These are phyloP conservation scores for Ampelomyces quisqualis DNA, from an alignment of 2,329 filamentous ascomycete genomes.

Conservation along the genomic window DNA sequence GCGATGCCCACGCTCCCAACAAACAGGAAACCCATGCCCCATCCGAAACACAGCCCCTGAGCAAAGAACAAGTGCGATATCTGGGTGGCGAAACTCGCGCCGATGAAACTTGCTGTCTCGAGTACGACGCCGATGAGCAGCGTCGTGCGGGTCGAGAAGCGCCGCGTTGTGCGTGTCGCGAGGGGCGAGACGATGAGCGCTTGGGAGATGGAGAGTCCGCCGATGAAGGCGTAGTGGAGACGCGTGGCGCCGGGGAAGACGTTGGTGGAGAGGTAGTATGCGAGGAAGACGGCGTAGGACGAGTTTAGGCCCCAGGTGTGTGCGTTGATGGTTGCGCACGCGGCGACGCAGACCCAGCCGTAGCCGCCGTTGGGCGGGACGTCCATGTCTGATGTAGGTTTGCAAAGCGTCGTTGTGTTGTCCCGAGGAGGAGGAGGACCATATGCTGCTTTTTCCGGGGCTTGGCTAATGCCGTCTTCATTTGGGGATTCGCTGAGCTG, in stretches of 20 bases:
- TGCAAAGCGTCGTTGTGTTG: background rate
- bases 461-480: too few relatives aligned
- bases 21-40: conserved; percentile 76
- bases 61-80: conserved; percentile 77
- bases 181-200: conserved; percentile 69
- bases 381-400: conserved; percentile 24
- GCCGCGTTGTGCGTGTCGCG: conserved; percentile 61
- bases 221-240: conserved; percentile 76
- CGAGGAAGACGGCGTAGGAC: conserved; percentile 71
- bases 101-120: conserved; percentile 65
- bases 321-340: conserved; percentile 34
- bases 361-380: conserved; percentile 63
- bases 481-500: too few relatives aligned
- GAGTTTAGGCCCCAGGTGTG: conserved; percentile 77
- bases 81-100: conserved; percentile 65
- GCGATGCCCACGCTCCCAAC: conserved; percentile 67
- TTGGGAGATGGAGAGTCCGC: conserved; percentile 65
- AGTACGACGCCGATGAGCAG: conserved; percentile 66
- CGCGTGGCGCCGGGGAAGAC: conserved; percentile 63
- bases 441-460: background rate
- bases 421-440: background rate
- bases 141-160: conserved; percentile 63
- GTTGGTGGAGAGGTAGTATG: conserved; percentile 65
- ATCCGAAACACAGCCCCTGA: conserved; percentile 75
- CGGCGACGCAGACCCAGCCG: conserved; percentile 56